phyloP scores from a whole-genome alignment of 2,329 filamentous ascomycete species.

The Hypoxylon sp. region DNA sequence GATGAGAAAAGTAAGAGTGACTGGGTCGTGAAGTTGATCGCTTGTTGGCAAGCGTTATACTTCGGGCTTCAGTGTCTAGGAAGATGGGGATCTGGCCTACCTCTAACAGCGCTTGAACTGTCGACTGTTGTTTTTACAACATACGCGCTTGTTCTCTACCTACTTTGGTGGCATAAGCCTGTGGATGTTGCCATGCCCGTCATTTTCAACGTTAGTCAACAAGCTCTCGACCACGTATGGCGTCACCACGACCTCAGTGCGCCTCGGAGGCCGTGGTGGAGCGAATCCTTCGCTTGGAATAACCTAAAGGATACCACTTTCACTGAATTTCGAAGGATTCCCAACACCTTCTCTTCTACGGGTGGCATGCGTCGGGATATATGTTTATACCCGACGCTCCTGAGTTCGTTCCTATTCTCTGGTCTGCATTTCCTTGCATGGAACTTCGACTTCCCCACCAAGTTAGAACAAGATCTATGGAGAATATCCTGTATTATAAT shows the following conservation, averaged over 20 bases:
- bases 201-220: background rate
- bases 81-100: conserved; percentile 1
- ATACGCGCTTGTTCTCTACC: background rate
- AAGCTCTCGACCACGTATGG: background rate
- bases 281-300: background rate
- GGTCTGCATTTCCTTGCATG: background rate
- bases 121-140: background rate
- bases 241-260: background rate
- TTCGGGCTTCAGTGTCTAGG: background rate
- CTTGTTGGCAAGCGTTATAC: background rate
- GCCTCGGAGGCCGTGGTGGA: background rate
- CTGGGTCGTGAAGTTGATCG: background rate
- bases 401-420: background rate
- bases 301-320: background rate
- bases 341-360: conserved; percentile 2
- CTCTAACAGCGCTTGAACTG: background rate
- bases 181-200: background rate
- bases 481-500: background rate
- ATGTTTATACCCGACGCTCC: background rate
- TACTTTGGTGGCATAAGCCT: background rate
- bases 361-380: background rate
- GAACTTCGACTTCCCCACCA: background rate
- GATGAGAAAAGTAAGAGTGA: conserved; percentile 2
- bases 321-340: background rate
- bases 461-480: background rate